Evolutionary conservation across 129 eudicot genomes (phyloP).

Genomic region (Escallonia herrerae): DNA sequence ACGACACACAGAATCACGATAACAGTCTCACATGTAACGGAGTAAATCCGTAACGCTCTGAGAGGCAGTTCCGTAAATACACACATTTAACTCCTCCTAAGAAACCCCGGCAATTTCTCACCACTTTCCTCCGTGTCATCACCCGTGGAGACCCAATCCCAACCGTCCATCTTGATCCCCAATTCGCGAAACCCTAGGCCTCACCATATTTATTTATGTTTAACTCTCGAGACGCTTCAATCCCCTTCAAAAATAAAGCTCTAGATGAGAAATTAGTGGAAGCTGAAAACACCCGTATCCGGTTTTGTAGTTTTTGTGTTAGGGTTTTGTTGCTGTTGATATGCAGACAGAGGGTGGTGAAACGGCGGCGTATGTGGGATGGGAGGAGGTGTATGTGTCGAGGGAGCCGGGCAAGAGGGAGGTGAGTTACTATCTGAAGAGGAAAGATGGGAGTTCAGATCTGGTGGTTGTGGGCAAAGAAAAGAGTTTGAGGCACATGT

Average conservation of each 20-base stretch:
- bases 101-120: conserved; percentile 25
- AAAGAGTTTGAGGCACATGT: conserved; percentile 40
- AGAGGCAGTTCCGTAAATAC: background rate
- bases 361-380: conserved; percentile 29
- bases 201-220: conserved; percentile 4
- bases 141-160: conserved; percentile 10
- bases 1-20: no score
- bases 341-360: conserved; percentile 3
- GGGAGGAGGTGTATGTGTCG: conserved; percentile 56
- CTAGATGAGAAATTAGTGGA: background rate
- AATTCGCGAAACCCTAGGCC: conserved; percentile 15
- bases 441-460: conserved; percentile 49
- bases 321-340: conserved; percentile 11
- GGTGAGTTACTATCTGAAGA: conserved; percentile 46
- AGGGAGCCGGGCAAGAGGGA: conserved; percentile 44
- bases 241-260: background rate
- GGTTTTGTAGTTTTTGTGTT: conserved; percentile 2
- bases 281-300: background rate
- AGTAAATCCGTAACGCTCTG: background rate
- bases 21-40: background rate
- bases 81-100: background rate
- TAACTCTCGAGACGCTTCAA: background rate
- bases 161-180: conserved; percentile 26
- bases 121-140: conserved; percentile 23
- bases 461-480: conserved; percentile 74